Evolutionary conservation across 306 rosid genomes (phyloP), one percentile per base, ranked within the genome.

Genomic region (Argentina anserina): DNA sequence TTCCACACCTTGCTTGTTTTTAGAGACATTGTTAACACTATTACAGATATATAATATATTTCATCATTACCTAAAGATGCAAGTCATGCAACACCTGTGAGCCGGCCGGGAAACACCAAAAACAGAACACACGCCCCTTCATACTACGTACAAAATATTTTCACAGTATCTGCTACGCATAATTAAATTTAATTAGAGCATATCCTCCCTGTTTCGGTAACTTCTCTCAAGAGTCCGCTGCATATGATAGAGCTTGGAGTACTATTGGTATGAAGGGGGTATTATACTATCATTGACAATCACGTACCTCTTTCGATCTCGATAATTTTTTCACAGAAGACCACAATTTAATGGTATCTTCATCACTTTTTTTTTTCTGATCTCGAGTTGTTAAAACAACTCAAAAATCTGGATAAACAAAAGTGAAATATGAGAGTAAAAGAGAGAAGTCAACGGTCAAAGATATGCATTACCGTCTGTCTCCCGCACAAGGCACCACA

Each of bases 361-460:
- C 34, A 17, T 14, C 34, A 3, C 6, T 10, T 2, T 25, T 11
- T 10, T 11, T 26, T 26, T 15, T 26, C 36, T 58, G n/a, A 2
- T 29, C 64, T 58, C 37, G 64, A 58, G 64, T 28, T 59, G 39
- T 59, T 28, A 59, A 59, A 55, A 50, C 58, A 23, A 55, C 31
- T 5, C 5, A 14, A 1, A 3, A 6, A 26, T 4, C 5, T 5
- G 13, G 36, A 23, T 2, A 12, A 56, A 26, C 14, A 23, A 25
- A 33, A 23, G 25, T 55, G 13, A 21, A 53, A 53, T 25, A 55
- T 55, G 4, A 33, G 17, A 23, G 61, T 25, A 33, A 55, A 56
- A 26, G 9, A 20, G 41, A 31, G 62, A 75, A 72, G 90, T 88
- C 90, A 88, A 83, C 85, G 87, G 97, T 93, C 97, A 87, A 90